These are phyloP conservation scores for Acmispon strigosus DNA, from an alignment of 306 rosid species.

Conservation along the genomic window DNA sequence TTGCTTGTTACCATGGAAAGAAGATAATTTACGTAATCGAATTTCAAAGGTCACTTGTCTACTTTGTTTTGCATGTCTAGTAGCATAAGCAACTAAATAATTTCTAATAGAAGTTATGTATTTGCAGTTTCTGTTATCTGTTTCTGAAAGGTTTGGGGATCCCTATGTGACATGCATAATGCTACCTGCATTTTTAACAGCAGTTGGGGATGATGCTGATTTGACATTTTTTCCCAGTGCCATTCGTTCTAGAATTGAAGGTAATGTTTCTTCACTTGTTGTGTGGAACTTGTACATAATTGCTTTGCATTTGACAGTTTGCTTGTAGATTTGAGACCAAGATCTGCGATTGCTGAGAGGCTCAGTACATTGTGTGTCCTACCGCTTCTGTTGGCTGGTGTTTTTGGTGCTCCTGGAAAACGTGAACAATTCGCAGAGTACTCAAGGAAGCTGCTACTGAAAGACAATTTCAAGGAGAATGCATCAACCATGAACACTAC, in stretches of 20 bases:
- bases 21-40: constrained; percentile 73
- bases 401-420: constrained; percentile 72
- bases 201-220: constrained; percentile 74
- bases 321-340: constrained; percentile 62
- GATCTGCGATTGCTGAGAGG: constrained; percentile 52
- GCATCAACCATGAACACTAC: constrained; percentile 34
- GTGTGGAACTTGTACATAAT: constrained; percentile 10
- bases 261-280: constrained; percentile 30
- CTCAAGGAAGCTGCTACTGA: constrained; percentile 57
- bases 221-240: constrained; percentile 63
- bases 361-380: constrained; percentile 76
- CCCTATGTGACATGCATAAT: constrained; percentile 70
- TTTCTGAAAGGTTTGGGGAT: constrained; percentile 78
- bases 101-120: constrained; percentile 22
- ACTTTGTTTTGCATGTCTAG: neutral
- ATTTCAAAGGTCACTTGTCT: constrained; percentile 54
- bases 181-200: constrained; percentile 82
- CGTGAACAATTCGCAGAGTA: constrained; percentile 49
- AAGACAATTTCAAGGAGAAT: constrained; percentile 44
- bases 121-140: constrained; percentile 80
- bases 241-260: constrained; percentile 62
- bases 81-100: constrained; percentile 11
- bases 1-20: constrained; percentile 81
- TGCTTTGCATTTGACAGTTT: constrained; percentile 19
- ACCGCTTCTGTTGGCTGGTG: constrained; percentile 86